Evolutionary conservation across 306 rosid species (phyloP).

Genomic region (Psophocarpus tetragonolobus): DNA sequence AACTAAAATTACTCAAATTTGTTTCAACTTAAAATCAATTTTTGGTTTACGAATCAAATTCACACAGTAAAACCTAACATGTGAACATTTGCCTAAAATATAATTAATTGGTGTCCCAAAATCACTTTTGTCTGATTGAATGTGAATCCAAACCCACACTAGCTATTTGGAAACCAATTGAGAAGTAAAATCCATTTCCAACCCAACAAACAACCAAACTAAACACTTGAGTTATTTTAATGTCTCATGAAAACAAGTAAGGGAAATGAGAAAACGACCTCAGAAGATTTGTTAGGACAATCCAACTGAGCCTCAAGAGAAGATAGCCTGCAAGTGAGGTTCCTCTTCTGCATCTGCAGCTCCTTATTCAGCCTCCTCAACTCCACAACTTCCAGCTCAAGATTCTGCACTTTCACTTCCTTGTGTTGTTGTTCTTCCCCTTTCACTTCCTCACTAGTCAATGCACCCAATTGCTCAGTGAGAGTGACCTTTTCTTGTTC

Average conservation of each 20-base stretch:
- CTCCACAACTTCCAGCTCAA: slow-evolving; percentile 86
- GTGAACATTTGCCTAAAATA: not conserved
- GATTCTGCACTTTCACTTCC: slow-evolving; percentile 38
- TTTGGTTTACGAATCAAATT: too few species aligned
- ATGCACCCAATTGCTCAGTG: slow-evolving; percentile 51
- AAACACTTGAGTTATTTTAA: not conserved
- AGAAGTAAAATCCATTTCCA: not conserved
- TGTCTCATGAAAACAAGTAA: not conserved
- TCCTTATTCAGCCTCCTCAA: slow-evolving; percentile 89
- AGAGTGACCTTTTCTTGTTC: slow-evolving; percentile 67
- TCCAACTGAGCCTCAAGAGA: slow-evolving; percentile 66
- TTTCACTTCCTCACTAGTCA: slow-evolving; percentile 38
- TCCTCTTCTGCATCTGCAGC: slow-evolving; percentile 90
- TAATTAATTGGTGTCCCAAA: too few species aligned
- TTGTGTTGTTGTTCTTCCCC: slow-evolving; percentile 29
- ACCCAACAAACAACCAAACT: not conserved
- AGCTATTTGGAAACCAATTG: too few species aligned
- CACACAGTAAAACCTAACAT: too few species aligned
- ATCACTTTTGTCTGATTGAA: not conserved
- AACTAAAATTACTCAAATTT: not conserved
- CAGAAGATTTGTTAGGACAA: slow-evolving; percentile 59
- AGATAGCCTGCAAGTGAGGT: slow-evolving; percentile 72
- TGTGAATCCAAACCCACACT: not conserved
- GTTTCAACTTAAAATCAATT: too few species aligned
- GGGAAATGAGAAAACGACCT: slow-evolving; percentile 47